Evolutionary conservation across 2,329 filamentous ascomycete species (phyloP), one percentile per base, ranked within the genome.

Genomic region (Pseudocercospora crystallina): DNA sequence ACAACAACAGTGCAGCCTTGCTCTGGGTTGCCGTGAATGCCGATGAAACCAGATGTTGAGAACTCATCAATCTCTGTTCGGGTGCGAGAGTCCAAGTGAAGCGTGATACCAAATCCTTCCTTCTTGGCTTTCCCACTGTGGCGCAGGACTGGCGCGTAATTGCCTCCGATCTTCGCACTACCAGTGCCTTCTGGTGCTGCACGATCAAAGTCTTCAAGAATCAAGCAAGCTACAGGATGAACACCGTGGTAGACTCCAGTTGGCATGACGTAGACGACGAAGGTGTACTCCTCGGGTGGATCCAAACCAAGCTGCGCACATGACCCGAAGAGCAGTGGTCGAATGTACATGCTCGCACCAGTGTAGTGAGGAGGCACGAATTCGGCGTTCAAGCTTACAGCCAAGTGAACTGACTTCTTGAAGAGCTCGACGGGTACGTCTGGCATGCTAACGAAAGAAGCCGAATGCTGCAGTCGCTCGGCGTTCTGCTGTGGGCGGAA

Each of bases 201-300:
- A 29, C 92, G 88, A 71, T 97, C 92, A 68, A 97, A 97, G 29
- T 94, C 86, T 65, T 97, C 92, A 2, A 97, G 79, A 53, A 97
- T 87, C 46, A 96, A 75, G 1, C 87, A 89, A 65, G 87, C 85
- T n/a, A 96, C 90, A 0, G 92, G 89, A 61, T 90, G 83, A 0
- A 86, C 83, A 33, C 94, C 92, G 71, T 97, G 92, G 76, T 96
- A 97, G 12, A 96, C 90, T 7, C 92, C 92, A 0, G 90, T 95
- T 1, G 92, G 92, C 68, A 96, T 79, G 9, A 95, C 91, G 66
- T 87, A 97, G 20, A 97, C 90, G 54, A 82, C 82, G 66, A 97
- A 95, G 0, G 84, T 91, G 75, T 96, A 97, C 73, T 95, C 90
- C 52, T 96, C 90, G 0, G 91, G 90, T 5, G 92, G 87, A 57